These are phyloP conservation scores for Epicoccum sorghinum DNA, from an alignment of 2,329 filamentous ascomycete genomes.

Conservation along the genomic window DNA sequence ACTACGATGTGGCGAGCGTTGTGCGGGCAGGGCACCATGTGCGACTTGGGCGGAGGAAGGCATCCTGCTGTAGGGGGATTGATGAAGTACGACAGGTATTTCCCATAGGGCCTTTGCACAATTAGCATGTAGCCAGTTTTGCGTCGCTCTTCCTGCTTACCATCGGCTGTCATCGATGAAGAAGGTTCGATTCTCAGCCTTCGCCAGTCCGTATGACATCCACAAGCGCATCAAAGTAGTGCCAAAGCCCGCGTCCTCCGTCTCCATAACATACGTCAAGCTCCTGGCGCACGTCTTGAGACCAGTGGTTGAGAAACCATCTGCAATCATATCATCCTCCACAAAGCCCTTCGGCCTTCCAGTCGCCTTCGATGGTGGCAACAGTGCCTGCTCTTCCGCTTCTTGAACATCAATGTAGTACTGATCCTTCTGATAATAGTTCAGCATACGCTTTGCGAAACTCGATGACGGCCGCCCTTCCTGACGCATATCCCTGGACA, in stretches of 20 bases:
- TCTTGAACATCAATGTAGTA: conserved; percentile 78
- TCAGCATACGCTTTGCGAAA: conserved; percentile 43
- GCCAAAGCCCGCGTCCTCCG: conserved; percentile 76
- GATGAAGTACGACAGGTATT: conserved; percentile 74
- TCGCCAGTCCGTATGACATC: conserved; percentile 81
- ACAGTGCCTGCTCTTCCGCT: conserved; percentile 68
- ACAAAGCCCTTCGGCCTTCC: conserved; percentile 47
- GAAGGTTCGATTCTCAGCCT: conserved; percentile 75
- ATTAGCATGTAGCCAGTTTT: conserved; percentile 19
- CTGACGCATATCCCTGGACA: conserved; percentile 59
- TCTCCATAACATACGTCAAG: conserved; percentile 79
- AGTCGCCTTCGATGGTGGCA: conserved; percentile 56
- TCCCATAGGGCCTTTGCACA: conserved; percentile 69
- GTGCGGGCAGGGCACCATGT: conserved; percentile 81
- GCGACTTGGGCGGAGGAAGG: conserved; percentile 71
- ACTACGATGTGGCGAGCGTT: conserved; percentile 76
- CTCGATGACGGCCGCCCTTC: conserved; percentile 35
- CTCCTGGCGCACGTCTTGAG: conserved; percentile 68
- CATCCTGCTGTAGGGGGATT: conserved; percentile 70
- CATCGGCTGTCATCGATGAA: conserved; percentile 86
- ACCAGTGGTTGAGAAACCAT: conserved; percentile 35
- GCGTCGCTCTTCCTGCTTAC: conserved; percentile 38
- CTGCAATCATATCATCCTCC: conserved; percentile 43
- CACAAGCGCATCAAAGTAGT: conserved; percentile 79
- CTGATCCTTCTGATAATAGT: conserved; percentile 68